These are phyloP conservation scores for Aspergillus sp. DNA, from an alignment of 2,329 filamentous ascomycete species.

Conservation along the genomic window DNA sequence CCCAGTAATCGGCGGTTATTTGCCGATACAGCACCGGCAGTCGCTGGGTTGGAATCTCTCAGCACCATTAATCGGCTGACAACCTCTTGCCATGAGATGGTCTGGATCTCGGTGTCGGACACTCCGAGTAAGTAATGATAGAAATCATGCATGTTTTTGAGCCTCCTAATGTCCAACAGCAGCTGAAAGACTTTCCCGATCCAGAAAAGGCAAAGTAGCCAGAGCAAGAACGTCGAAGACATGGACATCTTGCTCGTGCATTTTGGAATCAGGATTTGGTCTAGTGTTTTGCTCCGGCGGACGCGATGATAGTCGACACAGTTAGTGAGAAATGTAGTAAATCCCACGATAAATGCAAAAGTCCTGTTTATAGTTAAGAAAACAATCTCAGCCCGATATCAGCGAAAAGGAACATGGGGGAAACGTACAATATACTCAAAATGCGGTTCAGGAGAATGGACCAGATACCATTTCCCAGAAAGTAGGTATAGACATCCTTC, in stretches of 20 bases:
- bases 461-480: slow-evolving; percentile 76
- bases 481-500: slow-evolving; percentile 83
- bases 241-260: slow-evolving; percentile 76
- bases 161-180: slow-evolving; percentile 68
- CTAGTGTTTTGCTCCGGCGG: slow-evolving; percentile 61
- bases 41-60: slow-evolving; percentile 82
- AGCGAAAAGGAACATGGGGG: not conserved
- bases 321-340: slow-evolving; percentile 79
- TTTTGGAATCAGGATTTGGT: slow-evolving; percentile 66
- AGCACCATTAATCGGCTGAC: slow-evolving; percentile 82
- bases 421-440: slow-evolving; percentile 69
- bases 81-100: slow-evolving; percentile 89
- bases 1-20: slow-evolving; percentile 65
- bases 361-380: slow-evolving; percentile 53
- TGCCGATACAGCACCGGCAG: slow-evolving; percentile 62
- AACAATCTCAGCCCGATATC: not conserved
- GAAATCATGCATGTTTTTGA: slow-evolving; percentile 80
- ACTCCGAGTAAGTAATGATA: slow-evolving; percentile 81
- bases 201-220: slow-evolving; percentile 84
- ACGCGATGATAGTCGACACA: slow-evolving; percentile 81
- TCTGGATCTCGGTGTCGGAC: slow-evolving; percentile 84
- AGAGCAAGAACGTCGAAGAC: slow-evolving; percentile 74
- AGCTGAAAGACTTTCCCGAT: slow-evolving; percentile 76
- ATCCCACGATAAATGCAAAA: slow-evolving; percentile 76
- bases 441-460: slow-evolving; percentile 74